Percentiles rank a stretch among this genome's conserved stretches.
These are phyloP conservation scores for Phytophthora constricta DNA, from an alignment of 352 stramenopile species.

Conservation along the genomic window DNA sequence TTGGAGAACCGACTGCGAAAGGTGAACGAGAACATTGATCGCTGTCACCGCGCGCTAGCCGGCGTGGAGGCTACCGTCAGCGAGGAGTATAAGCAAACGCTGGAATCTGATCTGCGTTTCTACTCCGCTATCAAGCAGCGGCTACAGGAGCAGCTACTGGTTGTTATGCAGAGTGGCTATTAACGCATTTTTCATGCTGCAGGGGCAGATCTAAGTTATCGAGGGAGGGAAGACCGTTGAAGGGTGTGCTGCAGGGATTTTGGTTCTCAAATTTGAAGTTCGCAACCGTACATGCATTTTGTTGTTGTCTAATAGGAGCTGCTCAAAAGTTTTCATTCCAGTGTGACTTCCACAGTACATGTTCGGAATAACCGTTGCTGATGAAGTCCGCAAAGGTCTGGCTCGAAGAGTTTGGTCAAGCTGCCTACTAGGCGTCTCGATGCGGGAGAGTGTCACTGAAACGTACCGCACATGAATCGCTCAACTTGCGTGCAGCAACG, in stretches of 20 bases:
- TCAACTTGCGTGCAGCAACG: no score
- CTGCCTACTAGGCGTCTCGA: no score
- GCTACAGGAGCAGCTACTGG: constrained; percentile 72
- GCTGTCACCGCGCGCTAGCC: constrained; percentile 59
- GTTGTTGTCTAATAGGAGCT: no score
- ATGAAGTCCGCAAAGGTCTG: no score
- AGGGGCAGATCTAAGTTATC: constrained; percentile 34
- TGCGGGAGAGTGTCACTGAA: no score
- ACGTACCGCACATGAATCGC: no score
- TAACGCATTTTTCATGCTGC: constrained; percentile 28
- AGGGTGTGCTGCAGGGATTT: constrained; percentile 1
- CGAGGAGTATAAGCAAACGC: constrained; percentile 60
- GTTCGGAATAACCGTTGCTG: no score
- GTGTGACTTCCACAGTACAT: no score
- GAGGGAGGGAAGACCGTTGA: not conserved
- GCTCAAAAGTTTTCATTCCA: no score
- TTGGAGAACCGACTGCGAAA: constrained; percentile 66
- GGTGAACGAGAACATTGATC: constrained; percentile 74
- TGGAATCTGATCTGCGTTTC: constrained; percentile 72
- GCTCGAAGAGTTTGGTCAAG: no score
- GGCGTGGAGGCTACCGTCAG: constrained; percentile 53
- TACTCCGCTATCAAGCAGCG: constrained; percentile 80
- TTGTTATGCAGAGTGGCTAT: constrained; percentile 73
- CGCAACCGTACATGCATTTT: not conserved
- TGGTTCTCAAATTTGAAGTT: not conserved